These are phyloP conservation scores for Coccomyxa subellipsoidea DNA, from an alignment of 163 green algal species.

Conservation along the genomic window DNA sequence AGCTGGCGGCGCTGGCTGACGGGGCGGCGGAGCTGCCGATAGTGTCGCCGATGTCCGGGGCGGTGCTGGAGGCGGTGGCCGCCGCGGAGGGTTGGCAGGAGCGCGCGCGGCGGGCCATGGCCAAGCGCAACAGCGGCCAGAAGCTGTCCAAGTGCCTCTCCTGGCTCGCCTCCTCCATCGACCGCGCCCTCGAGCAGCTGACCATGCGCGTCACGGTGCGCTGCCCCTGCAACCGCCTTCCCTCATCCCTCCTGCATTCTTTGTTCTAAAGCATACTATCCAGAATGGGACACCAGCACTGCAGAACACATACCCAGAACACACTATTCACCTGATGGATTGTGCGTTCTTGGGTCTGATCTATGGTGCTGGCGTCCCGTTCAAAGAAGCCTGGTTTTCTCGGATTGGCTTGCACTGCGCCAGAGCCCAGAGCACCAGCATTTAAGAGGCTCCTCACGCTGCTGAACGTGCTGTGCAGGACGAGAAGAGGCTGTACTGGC, in stretches of 20 bases:
- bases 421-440: no score
- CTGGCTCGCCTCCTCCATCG: constrained; percentile 14
- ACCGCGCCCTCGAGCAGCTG: constrained; percentile 32
- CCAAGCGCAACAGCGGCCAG: constrained; percentile 36
- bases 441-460: no score
- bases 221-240: not conserved
- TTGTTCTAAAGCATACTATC: no score
- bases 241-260: no score
- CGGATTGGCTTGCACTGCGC: no score
- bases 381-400: no score
- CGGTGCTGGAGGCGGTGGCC: not conserved
- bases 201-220: constrained; percentile 4
- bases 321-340: no score
- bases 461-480: constrained; percentile 22
- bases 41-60: not conserved
- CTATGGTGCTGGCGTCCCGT: no score
- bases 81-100: constrained; percentile 14
- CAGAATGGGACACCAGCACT: no score
- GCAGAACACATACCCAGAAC: no score
- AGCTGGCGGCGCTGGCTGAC: not conserved
- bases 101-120: constrained; percentile 17
- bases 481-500: constrained; percentile 31
- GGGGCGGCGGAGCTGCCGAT: not conserved
- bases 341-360: no score
- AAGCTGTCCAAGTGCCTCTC: constrained; percentile 22